Conservation (phyloP, 148 eudicot genomes). For the Fagopyrum tataricum region DNA sequence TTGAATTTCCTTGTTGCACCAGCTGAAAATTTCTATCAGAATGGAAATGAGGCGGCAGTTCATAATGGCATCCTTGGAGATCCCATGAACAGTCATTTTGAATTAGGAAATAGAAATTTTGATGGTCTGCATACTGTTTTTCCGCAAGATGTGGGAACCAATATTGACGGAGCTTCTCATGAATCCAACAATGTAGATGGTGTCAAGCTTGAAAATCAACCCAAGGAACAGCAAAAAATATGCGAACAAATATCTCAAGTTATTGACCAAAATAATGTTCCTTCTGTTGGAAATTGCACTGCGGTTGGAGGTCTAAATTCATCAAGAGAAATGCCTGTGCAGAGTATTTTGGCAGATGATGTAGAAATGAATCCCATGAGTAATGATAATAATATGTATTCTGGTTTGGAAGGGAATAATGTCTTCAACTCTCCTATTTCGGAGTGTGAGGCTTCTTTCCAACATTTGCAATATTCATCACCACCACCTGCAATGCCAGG, state of each 20-base stretch:
- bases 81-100: slow-evolving; percentile 37
- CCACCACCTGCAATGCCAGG: slow-evolving; percentile 42
- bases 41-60: slow-evolving; percentile 27
- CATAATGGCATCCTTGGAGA: slow-evolving; percentile 31
- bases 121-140: slow-evolving; percentile 27
- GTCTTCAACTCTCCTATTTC: slow-evolving; percentile 36
- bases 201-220: slow-evolving; percentile 25
- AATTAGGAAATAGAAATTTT: slow-evolving; percentile 26
- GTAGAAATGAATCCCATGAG: slow-evolving; percentile 19
- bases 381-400: slow-evolving; percentile 20
- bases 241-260: slow-evolving; percentile 17
- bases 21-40: slow-evolving; percentile 30
- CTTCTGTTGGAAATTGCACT: slow-evolving; percentile 19
- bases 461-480: slow-evolving; percentile 48
- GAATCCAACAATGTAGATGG: slow-evolving; percentile 27
- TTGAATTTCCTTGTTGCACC: slow-evolving; percentile 42
- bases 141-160: slow-evolving; percentile 15
- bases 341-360: slow-evolving; percentile 27
- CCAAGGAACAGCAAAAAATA: slow-evolving; percentile 15
- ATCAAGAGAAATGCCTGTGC: slow-evolving; percentile 21
- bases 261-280: slow-evolving; percentile 17
- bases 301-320: slow-evolving; percentile 17
- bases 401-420: slow-evolving; percentile 31
- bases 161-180: slow-evolving; percentile 21
- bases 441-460: slow-evolving; percentile 42